Conservation (phyloP, 2,329 filamentous ascomycete genomes). For the Alternaria brassicicola region DNA sequence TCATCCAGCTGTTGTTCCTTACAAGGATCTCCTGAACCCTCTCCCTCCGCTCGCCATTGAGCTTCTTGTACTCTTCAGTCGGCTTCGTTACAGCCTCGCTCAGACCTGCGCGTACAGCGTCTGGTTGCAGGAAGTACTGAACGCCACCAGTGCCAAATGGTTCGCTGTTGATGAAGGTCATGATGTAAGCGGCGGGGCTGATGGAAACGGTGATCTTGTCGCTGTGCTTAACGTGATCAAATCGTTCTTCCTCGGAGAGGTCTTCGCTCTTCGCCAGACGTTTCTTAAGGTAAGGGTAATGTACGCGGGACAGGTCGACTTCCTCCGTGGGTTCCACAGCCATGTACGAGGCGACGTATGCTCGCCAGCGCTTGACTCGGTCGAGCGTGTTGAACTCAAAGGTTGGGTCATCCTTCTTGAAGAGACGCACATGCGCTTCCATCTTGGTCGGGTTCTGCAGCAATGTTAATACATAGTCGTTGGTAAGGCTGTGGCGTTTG, state of each 20-base stretch:
- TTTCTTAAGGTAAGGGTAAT: constrained; percentile 52
- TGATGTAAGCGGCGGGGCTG: constrained; percentile 51
- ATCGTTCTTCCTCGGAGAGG: constrained; percentile 37
- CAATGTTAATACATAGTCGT: constrained; percentile 32
- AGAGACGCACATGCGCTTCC: constrained; percentile 77
- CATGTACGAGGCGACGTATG: constrained; percentile 92
- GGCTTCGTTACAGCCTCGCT: constrained; percentile 44
- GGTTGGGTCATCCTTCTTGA: constrained; percentile 81
- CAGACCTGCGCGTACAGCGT: constrained; percentile 43
- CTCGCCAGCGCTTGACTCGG: constrained; percentile 76
- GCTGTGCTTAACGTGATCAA: constrained; percentile 40
- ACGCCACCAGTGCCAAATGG: constrained; percentile 39
- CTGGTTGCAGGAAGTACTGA: constrained; percentile 51
- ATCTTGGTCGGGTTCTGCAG: constrained; percentile 64
- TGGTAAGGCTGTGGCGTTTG: constrained; percentile 29
- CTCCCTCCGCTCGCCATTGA: constrained; percentile 41
- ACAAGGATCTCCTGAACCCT: constrained; percentile 52
- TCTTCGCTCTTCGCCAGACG: constrained; percentile 46
- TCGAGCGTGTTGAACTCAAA: constrained; percentile 76
- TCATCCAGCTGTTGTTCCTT: constrained; percentile 56
- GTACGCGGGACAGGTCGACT: constrained; percentile 43
- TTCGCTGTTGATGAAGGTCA: constrained; percentile 52
- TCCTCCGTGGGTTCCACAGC: constrained; percentile 79
- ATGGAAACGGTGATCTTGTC: constrained; percentile 56
- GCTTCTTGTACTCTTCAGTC: constrained; percentile 39